These are phyloP conservation scores for Periconia macrospinosa DNA, from an alignment of 2,329 filamentous ascomycete species.

Conservation along the genomic window DNA sequence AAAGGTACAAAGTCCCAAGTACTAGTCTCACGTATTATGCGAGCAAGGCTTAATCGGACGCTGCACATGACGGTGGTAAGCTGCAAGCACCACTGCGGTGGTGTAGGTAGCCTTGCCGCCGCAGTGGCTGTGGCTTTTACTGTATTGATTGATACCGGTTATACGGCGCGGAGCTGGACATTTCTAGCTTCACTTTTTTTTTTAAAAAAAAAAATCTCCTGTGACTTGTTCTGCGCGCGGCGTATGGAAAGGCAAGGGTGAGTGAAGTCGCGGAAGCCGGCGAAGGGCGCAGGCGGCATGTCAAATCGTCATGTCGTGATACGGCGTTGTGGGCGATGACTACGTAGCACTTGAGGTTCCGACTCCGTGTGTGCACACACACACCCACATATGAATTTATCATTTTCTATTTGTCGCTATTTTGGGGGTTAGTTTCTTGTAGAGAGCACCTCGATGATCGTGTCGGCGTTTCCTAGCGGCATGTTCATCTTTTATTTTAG, in stretches of 20 bases:
- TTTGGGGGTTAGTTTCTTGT: background rate
- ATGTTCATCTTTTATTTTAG: background rate
- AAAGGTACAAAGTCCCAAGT: too few species aligned
- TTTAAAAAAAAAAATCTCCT: too few species aligned
- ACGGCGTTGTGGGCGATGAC: background rate
- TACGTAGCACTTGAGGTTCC: too few species aligned
- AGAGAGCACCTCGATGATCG: too few species aligned
- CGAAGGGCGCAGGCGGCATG: conserved; percentile 3
- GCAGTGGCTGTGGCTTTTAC: conserved; percentile 16
- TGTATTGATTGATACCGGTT: too few species aligned
- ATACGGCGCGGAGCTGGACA: too few species aligned
- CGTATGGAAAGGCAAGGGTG: background rate
- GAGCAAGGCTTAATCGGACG: background rate
- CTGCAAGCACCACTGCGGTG: background rate
- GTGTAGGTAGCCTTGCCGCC: conserved; percentile 1
- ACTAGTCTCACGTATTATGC: too few species aligned
- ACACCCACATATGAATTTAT: background rate
- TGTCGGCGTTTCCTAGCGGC: background rate
- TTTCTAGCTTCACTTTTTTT: too few species aligned
- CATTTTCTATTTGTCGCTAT: background rate
- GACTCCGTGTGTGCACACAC: too few species aligned
- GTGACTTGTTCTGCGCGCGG: background rate
- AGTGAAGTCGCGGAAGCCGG: conserved; percentile 7
- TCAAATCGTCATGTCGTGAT: background rate
- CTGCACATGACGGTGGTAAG: background rate